Percentiles rank a stretch among this genome's conserved stretches.
Conservation (phyloP, 2,329 filamentous ascomycete species). For the Nemania diffusa region DNA sequence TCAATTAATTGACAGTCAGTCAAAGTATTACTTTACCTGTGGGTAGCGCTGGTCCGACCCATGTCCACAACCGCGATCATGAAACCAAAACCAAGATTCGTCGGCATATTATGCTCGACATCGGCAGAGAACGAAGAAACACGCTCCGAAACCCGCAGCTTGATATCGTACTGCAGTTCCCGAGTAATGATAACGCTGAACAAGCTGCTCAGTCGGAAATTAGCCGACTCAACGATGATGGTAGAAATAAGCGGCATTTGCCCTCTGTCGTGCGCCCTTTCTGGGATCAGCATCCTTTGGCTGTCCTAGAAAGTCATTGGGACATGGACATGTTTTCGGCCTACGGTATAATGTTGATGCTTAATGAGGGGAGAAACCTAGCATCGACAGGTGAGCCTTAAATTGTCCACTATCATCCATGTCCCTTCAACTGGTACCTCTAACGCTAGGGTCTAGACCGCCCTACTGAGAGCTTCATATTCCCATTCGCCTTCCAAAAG, state of each 20-base stretch:
- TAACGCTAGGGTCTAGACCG: slow-evolving; percentile 5
- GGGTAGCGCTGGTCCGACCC: too few relatives aligned
- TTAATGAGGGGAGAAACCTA: slow-evolving; percentile 21
- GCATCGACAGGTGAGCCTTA: slow-evolving; percentile 18
- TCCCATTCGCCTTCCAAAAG: slow-evolving; percentile 25
- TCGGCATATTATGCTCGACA: slow-evolving; percentile 24
- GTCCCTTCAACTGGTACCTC: not conserved
- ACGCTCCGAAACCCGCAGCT: slow-evolving; percentile 10
- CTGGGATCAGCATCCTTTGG: slow-evolving; percentile 25
- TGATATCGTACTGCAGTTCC: slow-evolving; percentile 13
- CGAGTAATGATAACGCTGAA: slow-evolving; percentile 6
- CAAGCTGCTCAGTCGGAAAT: slow-evolving; percentile 12
- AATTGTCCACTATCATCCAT: slow-evolving; percentile 4
- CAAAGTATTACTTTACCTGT: too few relatives aligned
- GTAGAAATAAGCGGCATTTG: slow-evolving; percentile 3
- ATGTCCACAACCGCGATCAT: slow-evolving; percentile 22
- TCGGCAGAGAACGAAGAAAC: slow-evolving; percentile 20
- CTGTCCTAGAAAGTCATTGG: slow-evolving; percentile 22
- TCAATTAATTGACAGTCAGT: too few relatives aligned
- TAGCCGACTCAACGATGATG: slow-evolving; percentile 11
- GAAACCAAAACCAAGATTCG: slow-evolving; percentile 24
- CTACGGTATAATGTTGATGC: slow-evolving; percentile 27
- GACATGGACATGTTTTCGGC: slow-evolving; percentile 24
- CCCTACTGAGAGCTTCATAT: slow-evolving; percentile 15
- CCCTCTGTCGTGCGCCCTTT: slow-evolving; percentile 16